phyloP scores from a whole-genome alignment of 1,139 yeast genomes.

The Taphrina deformans region DNA sequence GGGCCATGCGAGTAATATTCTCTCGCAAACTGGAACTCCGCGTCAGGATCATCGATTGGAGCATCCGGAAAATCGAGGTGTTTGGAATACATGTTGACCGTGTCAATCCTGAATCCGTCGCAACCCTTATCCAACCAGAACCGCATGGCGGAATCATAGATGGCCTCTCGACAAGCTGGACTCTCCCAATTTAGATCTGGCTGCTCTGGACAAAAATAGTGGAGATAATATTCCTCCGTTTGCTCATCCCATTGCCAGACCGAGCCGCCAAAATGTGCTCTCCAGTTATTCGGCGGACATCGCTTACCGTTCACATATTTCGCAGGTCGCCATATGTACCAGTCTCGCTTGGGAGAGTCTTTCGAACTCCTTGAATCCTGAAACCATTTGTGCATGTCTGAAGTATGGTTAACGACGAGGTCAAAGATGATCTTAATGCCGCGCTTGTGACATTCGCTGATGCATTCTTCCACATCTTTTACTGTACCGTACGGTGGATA shows the following conservation, averaged over 20 bases:
- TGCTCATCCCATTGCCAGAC: constrained; percentile 60
- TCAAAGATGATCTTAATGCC: constrained; percentile 58
- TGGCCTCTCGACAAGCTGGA: constrained; percentile 54
- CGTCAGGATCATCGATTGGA: constrained; percentile 51
- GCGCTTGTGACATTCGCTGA: constrained; percentile 52
- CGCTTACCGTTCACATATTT: constrained; percentile 52
- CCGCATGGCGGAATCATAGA: constrained; percentile 53
- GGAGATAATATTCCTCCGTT: constrained; percentile 57
- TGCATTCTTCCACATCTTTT: constrained; percentile 55
- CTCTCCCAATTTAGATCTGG: constrained; percentile 66
- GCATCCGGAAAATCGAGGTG: constrained; percentile 54
- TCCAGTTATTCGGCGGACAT: constrained; percentile 61
- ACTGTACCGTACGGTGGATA: constrained; percentile 58
- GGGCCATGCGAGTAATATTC: constrained; percentile 52
- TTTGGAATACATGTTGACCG: constrained; percentile 58
- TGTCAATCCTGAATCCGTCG: constrained; percentile 61
- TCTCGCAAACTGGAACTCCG: constrained; percentile 50
- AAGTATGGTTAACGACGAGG: constrained; percentile 61
- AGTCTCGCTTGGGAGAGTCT: constrained; percentile 58
- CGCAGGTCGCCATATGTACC: constrained; percentile 61
- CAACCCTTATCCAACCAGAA: constrained; percentile 61
- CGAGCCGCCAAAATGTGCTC: constrained; percentile 54
- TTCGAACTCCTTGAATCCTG: constrained; percentile 56
- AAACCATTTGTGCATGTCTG: constrained; percentile 60
- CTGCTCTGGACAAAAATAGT: constrained; percentile 55